Percentiles rank a stretch among this genome's conserved stretches.
These are phyloP conservation scores for Tylopilus intermedius DNA, from an alignment of 768 basidiomycete species.

Conservation along the genomic window DNA sequence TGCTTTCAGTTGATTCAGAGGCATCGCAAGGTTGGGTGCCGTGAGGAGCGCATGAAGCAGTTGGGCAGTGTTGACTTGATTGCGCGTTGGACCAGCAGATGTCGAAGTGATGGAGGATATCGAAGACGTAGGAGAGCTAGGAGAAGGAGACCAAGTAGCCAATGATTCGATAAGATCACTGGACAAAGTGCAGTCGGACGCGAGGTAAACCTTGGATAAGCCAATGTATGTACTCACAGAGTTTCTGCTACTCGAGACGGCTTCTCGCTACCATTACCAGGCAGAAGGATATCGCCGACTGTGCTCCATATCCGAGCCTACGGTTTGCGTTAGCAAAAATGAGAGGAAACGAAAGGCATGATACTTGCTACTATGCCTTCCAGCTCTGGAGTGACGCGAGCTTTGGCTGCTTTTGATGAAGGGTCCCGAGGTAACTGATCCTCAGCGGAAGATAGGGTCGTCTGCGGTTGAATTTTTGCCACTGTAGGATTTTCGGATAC, in stretches of 20 bases:
- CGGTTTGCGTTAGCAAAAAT: neutral
- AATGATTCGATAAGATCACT: conserved; percentile 59
- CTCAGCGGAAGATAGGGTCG: neutral
- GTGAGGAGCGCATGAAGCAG: conserved; percentile 57
- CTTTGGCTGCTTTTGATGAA: conserved; percentile 30
- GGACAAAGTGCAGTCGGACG: conserved; percentile 3
- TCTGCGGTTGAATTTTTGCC: conserved; percentile 6
- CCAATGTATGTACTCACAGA: conserved; percentile 40
- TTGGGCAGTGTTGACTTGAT: conserved; percentile 69
- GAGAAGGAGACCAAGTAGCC: conserved; percentile 45
- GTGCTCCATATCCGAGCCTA: conserved; percentile 69
- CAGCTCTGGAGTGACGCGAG: conserved; percentile 56
- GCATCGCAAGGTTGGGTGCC: conserved; percentile 50
- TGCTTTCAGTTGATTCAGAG: conserved; percentile 60
- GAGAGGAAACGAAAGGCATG: neutral
- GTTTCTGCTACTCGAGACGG: conserved; percentile 55
- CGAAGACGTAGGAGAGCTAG: conserved; percentile 54
- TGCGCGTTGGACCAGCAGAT: conserved; percentile 46
- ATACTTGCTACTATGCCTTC: conserved; percentile 58
- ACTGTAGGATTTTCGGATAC: neutral
- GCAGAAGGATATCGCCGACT: conserved; percentile 59
- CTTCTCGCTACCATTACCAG: conserved; percentile 41
- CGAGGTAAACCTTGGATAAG: neutral
- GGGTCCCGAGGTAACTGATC: conserved; percentile 11
- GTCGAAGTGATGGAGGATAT: conserved; percentile 43